Percentiles rank a stretch among this genome's conserved stretches.
phyloP scores from a whole-genome alignment of 768 basidiomycete species.

The Mycena rebaudengoi region DNA sequence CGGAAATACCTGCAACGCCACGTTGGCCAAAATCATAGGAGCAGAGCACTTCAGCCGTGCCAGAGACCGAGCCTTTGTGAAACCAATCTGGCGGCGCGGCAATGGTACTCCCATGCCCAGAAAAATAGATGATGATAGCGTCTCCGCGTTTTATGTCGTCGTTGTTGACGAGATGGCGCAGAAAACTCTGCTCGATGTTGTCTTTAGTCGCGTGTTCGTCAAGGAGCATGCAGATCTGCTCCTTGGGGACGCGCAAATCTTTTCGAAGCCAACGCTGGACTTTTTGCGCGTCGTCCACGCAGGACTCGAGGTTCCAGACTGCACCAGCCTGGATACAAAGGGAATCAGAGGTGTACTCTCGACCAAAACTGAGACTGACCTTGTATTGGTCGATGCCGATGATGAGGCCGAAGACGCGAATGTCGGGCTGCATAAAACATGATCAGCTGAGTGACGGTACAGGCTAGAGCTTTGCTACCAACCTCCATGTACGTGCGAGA shows the following conservation, averaged over 20 bases:
- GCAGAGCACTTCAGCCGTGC: slow-evolving; percentile 65
- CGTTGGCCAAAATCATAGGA: slow-evolving; percentile 72
- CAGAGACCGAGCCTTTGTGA: slow-evolving; percentile 44
- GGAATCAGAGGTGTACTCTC: neutral
- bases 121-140: slow-evolving; percentile 74
- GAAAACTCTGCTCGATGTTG: slow-evolving; percentile 67
- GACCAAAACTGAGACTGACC: slow-evolving; percentile 47
- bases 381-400: slow-evolving; percentile 78
- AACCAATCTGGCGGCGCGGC: slow-evolving; percentile 70
- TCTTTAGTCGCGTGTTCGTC: slow-evolving; percentile 69
- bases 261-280: slow-evolving; percentile 66
- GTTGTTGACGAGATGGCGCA: slow-evolving; percentile 71
- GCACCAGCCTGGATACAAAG: too few relatives aligned
- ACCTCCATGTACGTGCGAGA: slow-evolving; percentile 18
- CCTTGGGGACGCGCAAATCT: slow-evolving; percentile 63
- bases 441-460: neutral
- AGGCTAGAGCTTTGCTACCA: neutral
- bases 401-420: slow-evolving; percentile 69
- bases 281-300: slow-evolving; percentile 68
- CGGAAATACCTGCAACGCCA: slow-evolving; percentile 67
- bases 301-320: slow-evolving; percentile 74
- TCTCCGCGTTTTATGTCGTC: slow-evolving; percentile 65
- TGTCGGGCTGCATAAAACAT: slow-evolving; percentile 42
- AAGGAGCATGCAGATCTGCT: slow-evolving; percentile 64
- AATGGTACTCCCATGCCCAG: slow-evolving; percentile 74